Evolutionary conservation across 2,329 filamentous ascomycete genomes (phyloP).

Genomic region (Sclerotinia trifoliorum): DNA sequence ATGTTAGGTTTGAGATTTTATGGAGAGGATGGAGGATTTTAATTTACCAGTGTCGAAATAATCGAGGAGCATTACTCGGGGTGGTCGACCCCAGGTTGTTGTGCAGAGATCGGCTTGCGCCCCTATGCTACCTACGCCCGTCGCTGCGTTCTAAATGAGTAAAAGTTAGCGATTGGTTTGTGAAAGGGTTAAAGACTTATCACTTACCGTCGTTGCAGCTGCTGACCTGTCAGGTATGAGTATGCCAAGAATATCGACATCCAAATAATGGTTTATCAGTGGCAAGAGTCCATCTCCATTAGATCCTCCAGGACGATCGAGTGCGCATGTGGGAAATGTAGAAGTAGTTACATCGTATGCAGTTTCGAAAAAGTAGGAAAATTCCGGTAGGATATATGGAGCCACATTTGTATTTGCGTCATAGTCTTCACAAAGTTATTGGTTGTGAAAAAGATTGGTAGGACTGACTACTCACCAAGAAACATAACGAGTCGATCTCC

Average conservation of each 20-base stretch:
- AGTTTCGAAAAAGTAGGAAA: constrained; percentile 70
- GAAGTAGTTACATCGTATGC: constrained; percentile 54
- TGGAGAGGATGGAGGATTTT: background rate
- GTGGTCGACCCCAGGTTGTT: constrained; percentile 47
- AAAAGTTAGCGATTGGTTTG: background rate
- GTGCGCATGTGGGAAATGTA: constrained; percentile 62
- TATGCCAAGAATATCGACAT: constrained; percentile 47
- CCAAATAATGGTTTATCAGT: constrained; percentile 64
- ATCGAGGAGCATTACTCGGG: constrained; percentile 58
- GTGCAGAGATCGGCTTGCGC: constrained; percentile 49
- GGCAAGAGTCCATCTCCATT: constrained; percentile 49
- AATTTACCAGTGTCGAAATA: constrained; percentile 50
- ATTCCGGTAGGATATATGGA: constrained; percentile 65
- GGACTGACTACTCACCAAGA: constrained; percentile 50
- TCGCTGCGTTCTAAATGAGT: constrained; percentile 34
- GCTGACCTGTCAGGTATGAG: constrained; percentile 52
- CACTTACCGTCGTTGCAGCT: constrained; percentile 40
- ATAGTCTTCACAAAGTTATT: constrained; percentile 53
- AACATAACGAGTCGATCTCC: constrained; percentile 68
- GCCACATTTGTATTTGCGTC: constrained; percentile 49
- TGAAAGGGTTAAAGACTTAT: background rate
- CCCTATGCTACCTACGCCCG: constrained; percentile 52
- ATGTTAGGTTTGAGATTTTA: background rate
- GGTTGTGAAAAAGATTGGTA: no score
- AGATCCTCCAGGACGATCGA: constrained; percentile 58